Base-by-base conservation (phyloP, 495 filamentous ascomycete genomes). In the Lepraria neglecta region DNA sequence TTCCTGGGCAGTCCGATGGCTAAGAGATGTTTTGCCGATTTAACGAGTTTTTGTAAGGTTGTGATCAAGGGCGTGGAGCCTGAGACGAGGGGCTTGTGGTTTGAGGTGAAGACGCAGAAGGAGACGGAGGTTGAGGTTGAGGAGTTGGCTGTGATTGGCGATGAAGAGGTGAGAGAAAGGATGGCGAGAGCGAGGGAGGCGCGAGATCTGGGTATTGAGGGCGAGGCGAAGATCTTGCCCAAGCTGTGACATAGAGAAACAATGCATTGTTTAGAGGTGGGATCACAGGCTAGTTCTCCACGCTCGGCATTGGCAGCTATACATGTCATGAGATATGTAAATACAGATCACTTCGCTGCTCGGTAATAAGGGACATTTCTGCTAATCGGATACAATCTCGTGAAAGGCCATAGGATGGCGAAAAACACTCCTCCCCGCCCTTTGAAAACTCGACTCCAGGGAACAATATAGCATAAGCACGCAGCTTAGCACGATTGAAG, bases 51-150 rank as follows among this genome's bases (percentile, higher is more conserved):
- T 67, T 76, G 74, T 58, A 64, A 58, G 1, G 70, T 74, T 56
- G 72, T 68, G 17, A 73, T 83, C 0, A 54, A 60, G 43, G 55
- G 50, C 21, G 73, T 59, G 19, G 66, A 56, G 6, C 68, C 78
- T 35, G 57, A 74, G 66, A 80, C 77, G 6, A 74, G 68, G 51
- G 84, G 79, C 38, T 73, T 77, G 55, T 80, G 69, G 17, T 77
- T 87, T 33, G 71, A 79, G 72, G 75, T 84, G 53, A 84, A 82
- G 72, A 78, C 80, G 43, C 67, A 78, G 53, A 72, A 76, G 35
- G 81, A 83, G 64, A 74, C 68, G 21, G 65, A 74, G 57, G 69
- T 88, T 14, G 76, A 85, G 28, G 70, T 84, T 15, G 15, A 15
- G 38, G 74, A 74, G 28, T 69, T 75, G 58, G 69, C 86, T 31